These are phyloP conservation scores for Fagus crenata DNA, from an alignment of 306 rosid genomes.

Conservation along the genomic window DNA sequence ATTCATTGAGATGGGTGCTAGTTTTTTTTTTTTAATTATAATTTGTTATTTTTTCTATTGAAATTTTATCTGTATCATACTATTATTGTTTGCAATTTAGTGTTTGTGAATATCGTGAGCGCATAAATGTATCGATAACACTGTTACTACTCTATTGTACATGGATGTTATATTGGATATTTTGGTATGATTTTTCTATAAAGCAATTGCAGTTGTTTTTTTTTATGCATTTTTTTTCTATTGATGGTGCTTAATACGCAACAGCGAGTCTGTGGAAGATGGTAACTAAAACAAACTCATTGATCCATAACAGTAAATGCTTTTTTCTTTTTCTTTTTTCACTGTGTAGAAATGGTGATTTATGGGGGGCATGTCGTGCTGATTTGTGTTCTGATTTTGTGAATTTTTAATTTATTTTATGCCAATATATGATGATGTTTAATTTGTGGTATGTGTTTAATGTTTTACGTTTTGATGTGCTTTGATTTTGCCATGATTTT, in stretches of 20 bases:
- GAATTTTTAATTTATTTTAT: too few species aligned
- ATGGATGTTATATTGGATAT: not conserved
- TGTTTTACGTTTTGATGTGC: not conserved
- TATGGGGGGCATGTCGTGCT: too few species aligned
- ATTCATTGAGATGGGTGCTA: constrained; percentile 7
- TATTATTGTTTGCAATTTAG: not conserved
- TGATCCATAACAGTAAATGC: too few species aligned
- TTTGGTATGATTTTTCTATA: not conserved
- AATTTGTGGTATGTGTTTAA: not conserved
- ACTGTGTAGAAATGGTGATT: too few species aligned
- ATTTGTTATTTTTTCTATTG: not conserved
- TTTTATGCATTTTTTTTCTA: too few species aligned
- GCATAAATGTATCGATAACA: not conserved
- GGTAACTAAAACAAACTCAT: not conserved
- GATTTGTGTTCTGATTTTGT: not conserved
- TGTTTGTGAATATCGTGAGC: not conserved
- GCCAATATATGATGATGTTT: too few species aligned
- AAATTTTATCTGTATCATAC: too few species aligned
- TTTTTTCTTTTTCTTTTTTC: too few species aligned
- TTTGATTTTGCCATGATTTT: not conserved
- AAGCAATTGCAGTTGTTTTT: not conserved
- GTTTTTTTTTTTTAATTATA: constrained; percentile 20
- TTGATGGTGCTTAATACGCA: not conserved
- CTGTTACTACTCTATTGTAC: not conserved
- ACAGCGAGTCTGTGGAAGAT: not conserved